phyloP scores from a whole-genome alignment of 2,329 filamentous ascomycete species.

The Cryphonectria japonica region DNA sequence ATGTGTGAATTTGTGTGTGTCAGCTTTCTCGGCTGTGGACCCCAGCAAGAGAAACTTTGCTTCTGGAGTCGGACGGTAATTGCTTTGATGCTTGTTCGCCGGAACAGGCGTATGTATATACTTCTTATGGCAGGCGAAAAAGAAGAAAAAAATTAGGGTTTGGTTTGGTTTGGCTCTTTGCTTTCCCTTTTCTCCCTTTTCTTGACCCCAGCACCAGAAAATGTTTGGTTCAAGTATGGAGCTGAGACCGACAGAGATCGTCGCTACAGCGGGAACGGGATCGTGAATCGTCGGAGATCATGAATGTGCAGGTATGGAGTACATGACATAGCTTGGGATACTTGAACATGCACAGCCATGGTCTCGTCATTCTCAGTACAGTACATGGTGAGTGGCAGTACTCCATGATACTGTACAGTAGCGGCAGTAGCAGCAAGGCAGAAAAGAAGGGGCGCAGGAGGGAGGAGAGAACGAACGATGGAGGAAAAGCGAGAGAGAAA shows the following conservation, averaged over 20 bases:
- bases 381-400: neutral
- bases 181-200: neutral
- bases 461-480: neutral
- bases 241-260: neutral
- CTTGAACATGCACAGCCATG: neutral
- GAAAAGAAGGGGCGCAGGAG: neutral
- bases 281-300: neutral
- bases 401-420: neutral
- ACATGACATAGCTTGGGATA: neutral
- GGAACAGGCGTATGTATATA: neutral
- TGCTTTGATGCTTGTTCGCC: neutral
- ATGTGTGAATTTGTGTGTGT: neutral
- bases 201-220: neutral
- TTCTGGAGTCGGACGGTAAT: neutral
- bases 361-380: neutral
- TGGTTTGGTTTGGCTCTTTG: neutral
- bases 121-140: neutral
- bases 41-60: neutral
- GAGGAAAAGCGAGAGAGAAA: neutral
- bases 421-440: neutral
- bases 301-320: conserved; percentile 3
- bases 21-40: neutral
- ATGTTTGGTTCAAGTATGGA: neutral
- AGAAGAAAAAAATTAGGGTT: neutral
- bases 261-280: neutral